These are phyloP conservation scores for Pleurotus giganteus DNA, from an alignment of 768 basidiomycete genomes.

Conservation along the genomic window DNA sequence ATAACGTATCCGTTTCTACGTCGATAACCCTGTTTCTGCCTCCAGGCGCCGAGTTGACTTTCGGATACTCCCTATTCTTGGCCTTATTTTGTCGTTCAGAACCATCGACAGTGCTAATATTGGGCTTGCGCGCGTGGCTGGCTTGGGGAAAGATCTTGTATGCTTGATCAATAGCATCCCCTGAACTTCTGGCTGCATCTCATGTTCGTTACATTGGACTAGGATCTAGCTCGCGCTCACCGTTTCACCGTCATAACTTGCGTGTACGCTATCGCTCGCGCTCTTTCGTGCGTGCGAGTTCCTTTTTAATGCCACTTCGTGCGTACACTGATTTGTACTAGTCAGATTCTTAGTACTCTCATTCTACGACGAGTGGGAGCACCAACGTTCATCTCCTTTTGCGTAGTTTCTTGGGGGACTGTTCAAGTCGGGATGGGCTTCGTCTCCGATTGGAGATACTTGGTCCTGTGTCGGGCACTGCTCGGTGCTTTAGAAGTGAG, in stretches of 20 bases:
- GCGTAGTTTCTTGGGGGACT: constrained; percentile 42
- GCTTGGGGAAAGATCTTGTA: constrained; percentile 40
- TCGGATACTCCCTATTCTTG: constrained; percentile 37
- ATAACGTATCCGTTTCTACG: neutral
- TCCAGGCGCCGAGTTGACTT: constrained; percentile 37
- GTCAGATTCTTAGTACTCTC: constrained; percentile 44
- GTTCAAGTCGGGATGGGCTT: constrained; percentile 48
- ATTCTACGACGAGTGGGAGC: constrained; percentile 41
- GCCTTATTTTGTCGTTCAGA: constrained; percentile 35
- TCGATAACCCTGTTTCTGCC: constrained; percentile 4
- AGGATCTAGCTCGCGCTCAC: constrained; percentile 36
- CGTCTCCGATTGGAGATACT: constrained; percentile 37
- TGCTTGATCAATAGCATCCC: constrained; percentile 11
- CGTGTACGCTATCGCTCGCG: constrained; percentile 47
- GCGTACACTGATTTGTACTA: constrained; percentile 16
- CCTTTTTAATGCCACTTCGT: neutral
- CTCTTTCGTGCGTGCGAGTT: constrained; percentile 35
- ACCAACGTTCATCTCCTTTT: constrained; percentile 39
- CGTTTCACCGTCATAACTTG: constrained; percentile 46
- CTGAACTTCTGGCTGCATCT: neutral
- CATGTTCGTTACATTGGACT: constrained; percentile 3
- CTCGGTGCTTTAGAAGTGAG: constrained; percentile 43
- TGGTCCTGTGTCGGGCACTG: constrained; percentile 37
- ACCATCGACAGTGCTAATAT: constrained; percentile 41
- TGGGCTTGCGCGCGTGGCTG: constrained; percentile 37